Base-by-base conservation (phyloP, 495 filamentous ascomycete genomes). In the Neurospora africana region DNA sequence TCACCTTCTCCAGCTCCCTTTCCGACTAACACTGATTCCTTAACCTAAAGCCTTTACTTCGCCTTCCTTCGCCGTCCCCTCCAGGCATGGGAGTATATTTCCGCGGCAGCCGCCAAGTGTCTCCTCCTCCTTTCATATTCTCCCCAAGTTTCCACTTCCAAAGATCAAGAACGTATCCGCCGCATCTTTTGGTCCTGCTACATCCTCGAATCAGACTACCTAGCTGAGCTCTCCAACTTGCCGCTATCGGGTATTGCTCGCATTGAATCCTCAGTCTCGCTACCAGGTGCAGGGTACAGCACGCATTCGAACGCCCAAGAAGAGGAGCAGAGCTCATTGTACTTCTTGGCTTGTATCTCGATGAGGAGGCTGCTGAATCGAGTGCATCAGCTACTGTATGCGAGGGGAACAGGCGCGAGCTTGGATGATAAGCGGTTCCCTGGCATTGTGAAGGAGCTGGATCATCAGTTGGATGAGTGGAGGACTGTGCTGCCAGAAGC, bases 121-220 rank as follows among this genome's bases (percentile, higher is more conserved):
- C 77, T 82, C n/a, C 78, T 82, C 6, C 75, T 84, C 2, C 67
- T 84, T 36, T 81, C 78, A 11, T 78, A 80, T 41, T 74, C 73
- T 0, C 72, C 74, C 1, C 37, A 38, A 5, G 74, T 75, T 30
- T 70, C 74, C 11, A 76, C 73, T 9, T 41, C 76, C 0, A 77
- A 83, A 69, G 78, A 83, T 43, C 73, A 76, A 41, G 83, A 85
- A 75, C 81, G 82, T 33, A 79, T 84, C 30, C 77, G 79, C 7
- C 77, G 83, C 8, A 84, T 85, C 30, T 86, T 86, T 70, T 86
- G 84, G 83, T 82, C 83, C 0, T 84, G 82, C 69, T 86, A 83
- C 73, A 82, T 86, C 21, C 78, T 86, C 10, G 84, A 86, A 69
- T 82, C 80, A 4, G 76, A 78, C 41, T 78, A 78, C 44, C 72